Base-by-base conservation (phyloP, 169 alveolate genomes). In the Eimeria tenella region DNA sequence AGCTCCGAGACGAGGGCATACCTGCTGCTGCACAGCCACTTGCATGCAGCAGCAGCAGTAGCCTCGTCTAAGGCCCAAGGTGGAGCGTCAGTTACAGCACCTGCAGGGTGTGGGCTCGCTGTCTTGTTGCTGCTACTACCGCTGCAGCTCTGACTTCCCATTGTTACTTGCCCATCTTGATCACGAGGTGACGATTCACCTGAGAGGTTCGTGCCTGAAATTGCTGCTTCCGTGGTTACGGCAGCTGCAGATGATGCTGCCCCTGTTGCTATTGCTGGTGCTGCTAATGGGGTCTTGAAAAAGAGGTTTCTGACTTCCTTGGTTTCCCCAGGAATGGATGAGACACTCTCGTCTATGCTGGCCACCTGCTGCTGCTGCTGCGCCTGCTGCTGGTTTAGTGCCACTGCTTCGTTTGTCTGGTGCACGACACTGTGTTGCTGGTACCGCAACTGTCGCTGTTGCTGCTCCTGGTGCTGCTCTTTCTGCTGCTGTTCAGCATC, bases 11-110 rank as follows among this genome's bases (percentile, higher is more conserved):
- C 86, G 17, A 88, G 77, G 0, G 87, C 71, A 68, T 88, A 88
- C 62, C 75, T 75, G 70, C 71, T 79, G 88, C 88, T 79, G 88
- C 88, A 50, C 4, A 79, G 88, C 88, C 88, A 79, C 88, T 50
- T 50, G 88, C 88, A 79, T 9, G 88, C 88, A 79, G 88, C 65
- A 79, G 88, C 88, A 52, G 88, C 88, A 9, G 71, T 55, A 0
- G 56, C 88, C 71, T 52, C 88, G 52, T 79, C 88, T n/a, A 79
- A 50, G 23, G 71, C 88, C 88, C 65, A 79, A 9, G 88, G 17
- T 10, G 71, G 71, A 79, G 49, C 70, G 15, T 11, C 13, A 21
- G 15, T 53, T 8, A 9, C 31, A 50, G 21, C 25, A 50, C 31
- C 31, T 4, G 21, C 60, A 8, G 63, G 15, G 21, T 7, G 8